These are phyloP conservation scores for Pseudogymnoascus sp. DNA, from an alignment of 2,329 filamentous ascomycete species.

Conservation along the genomic window DNA sequence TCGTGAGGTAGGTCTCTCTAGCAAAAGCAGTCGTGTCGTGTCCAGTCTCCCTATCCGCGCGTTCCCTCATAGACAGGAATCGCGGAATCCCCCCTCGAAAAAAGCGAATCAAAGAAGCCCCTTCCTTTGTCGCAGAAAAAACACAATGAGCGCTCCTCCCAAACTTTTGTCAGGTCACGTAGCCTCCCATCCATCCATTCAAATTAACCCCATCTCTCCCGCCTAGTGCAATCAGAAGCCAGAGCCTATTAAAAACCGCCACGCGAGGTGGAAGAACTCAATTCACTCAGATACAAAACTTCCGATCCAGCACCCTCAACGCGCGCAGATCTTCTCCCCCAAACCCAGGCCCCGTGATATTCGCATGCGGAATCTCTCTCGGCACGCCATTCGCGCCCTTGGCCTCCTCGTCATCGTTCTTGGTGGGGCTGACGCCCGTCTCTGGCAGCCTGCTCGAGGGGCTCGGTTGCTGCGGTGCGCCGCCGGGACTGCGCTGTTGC, in stretches of 20 bases:
- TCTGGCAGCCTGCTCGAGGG: constrained; percentile 23
- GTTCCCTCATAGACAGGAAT: neutral
- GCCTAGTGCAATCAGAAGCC: neutral
- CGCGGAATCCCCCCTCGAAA: neutral
- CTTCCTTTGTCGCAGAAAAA: neutral
- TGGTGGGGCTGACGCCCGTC: constrained; percentile 14
- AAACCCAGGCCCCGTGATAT: constrained; percentile 32
- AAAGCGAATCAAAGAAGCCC: neutral
- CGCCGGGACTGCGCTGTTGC: constrained; percentile 19
- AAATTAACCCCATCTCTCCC: neutral
- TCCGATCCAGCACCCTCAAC: constrained; percentile 57
- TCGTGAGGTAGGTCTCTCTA: neutral
- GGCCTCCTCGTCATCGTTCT: constrained; percentile 12
- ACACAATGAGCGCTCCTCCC: neutral
- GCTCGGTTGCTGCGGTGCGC: constrained; percentile 26
- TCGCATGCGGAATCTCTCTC: constrained; percentile 49
- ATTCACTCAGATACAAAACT: constrained; percentile 35
- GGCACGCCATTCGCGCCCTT: constrained; percentile 28
- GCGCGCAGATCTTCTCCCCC: constrained; percentile 59
- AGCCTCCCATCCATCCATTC: neutral
- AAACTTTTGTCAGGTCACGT: neutral
- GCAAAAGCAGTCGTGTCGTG: neutral
- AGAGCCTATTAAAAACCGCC: neutral
- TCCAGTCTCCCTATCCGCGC: neutral
- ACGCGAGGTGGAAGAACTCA: neutral